Evolutionary conservation across 2,329 filamentous ascomycete genomes (phyloP), one percentile per base, ranked within the genome.

Genomic region (Botryotinia globosa): DNA sequence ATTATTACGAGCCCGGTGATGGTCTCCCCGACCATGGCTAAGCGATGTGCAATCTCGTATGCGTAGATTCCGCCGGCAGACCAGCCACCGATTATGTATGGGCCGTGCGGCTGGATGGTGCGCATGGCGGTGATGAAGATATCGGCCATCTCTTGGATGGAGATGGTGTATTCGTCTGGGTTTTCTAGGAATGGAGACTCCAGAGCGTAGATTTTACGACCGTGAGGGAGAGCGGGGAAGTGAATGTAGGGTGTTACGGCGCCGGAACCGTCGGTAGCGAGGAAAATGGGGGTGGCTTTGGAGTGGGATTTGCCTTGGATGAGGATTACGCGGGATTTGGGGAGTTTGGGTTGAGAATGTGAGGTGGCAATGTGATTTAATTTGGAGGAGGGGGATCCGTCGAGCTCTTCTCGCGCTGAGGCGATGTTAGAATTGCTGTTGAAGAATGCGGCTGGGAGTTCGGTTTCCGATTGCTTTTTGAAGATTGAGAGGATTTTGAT

Each of bases 181-280:
- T 22, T 42, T 42, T 42, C 37, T 61, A 71, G 64, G 34, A 44
- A 71, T 39, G 59, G 29, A 9, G 42, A 71, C 25, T 45, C 45
- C 5, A 71, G 61, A 4, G 42, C 69, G 18, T 45, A n/a, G 18
- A 71, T 37, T 20, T 34, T 44, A 1, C 64, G n/a, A 2, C 51
- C 59, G 2, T 29, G 25, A 2, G 37, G 22, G 4, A 71, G 37
- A 56, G 48, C 25, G 3, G 69, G 61, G 22, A 71, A 44, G 34
- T 32, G 18, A 9, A 39, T 48, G 51, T 71, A 71, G 32, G 69
- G 64, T 20, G 39, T 37, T 22, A 61, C 69, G 1, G 69, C 64
- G 34, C 69, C 69, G 9, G 69, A 71, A 9, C 69, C 69, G 34
- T 71, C 69, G 4, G 69, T 59, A n/a, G 56, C 64, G 9, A 71